A percentile compares a stretch with the other conserved stretches of the same genome.
Conservation (phyloP, 2,329 filamentous ascomycete genomes). For the Fusarium scirpi region DNA sequence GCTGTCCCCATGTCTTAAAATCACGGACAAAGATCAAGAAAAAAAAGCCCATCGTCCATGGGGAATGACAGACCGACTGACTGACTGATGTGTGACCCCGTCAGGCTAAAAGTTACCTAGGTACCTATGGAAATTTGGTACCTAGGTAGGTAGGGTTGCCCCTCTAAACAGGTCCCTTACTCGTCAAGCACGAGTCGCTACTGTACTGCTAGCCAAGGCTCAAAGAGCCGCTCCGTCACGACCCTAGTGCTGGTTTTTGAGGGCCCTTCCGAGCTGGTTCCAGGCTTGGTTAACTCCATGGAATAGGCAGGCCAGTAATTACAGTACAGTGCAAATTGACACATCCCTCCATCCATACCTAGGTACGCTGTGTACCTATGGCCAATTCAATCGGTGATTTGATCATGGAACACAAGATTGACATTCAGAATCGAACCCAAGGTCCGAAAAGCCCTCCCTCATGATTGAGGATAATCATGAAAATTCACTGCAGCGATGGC, state of each 20-base stretch:
- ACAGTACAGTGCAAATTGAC: constrained; percentile 27
- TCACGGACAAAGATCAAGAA: constrained; percentile 17
- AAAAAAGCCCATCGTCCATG: constrained; percentile 26
- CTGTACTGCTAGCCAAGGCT: constrained; percentile 35
- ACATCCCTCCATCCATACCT: constrained; percentile 28
- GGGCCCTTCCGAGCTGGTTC: background rate
- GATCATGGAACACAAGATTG: constrained; percentile 13
- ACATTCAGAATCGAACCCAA: constrained; percentile 1
- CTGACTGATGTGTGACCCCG: constrained; percentile 39
- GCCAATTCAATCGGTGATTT: constrained; percentile 17
- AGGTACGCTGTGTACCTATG: background rate
- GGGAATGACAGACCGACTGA: constrained; percentile 41
- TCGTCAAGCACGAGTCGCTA: constrained; percentile 32
- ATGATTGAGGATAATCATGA: constrained; percentile 15
- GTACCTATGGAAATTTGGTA: constrained; percentile 11
- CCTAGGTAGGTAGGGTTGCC: constrained; percentile 12
- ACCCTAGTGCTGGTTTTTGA: constrained; percentile 45
- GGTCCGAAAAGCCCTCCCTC: constrained; percentile 3
- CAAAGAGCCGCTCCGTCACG: constrained; percentile 47
- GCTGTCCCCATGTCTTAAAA: constrained; percentile 34
- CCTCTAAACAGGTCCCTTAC: constrained; percentile 25
- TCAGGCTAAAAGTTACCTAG: constrained; percentile 36
- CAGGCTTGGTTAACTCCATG: background rate
- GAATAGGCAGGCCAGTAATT: constrained; percentile 6
- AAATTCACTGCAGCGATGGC: background rate